Percentiles rank a stretch among this genome's conserved stretches.
These are phyloP conservation scores for Hondaea fermentalgiana DNA, from an alignment of 108 stramenopile genomes.

Conservation along the genomic window DNA sequence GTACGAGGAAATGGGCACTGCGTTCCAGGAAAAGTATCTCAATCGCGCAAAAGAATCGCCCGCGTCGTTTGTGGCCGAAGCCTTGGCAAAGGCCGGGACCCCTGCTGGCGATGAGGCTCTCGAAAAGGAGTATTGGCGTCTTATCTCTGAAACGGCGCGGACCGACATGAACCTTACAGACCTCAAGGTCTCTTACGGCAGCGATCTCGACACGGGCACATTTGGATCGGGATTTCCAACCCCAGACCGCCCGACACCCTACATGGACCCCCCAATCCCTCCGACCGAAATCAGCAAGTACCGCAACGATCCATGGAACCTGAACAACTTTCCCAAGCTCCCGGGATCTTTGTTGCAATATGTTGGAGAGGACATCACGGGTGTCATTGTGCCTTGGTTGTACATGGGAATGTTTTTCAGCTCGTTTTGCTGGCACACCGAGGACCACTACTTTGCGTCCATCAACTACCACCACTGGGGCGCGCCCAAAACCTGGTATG, in stretches of 20 bases:
- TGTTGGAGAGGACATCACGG: constrained; percentile 78
- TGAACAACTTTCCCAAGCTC: constrained; percentile 87
- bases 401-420: constrained; percentile 88
- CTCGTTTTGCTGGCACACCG: constrained; percentile 98
- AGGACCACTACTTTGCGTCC: constrained; percentile 95
- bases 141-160: constrained; percentile 67
- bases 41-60: not conserved
- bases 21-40: constrained; percentile 49
- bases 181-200: constrained; percentile 73
- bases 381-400: constrained; percentile 87
- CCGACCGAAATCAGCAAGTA: not conserved
- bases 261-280: not conserved
- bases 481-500: constrained; percentile 95
- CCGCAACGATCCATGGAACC: constrained; percentile 75
- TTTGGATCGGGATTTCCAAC: constrained; percentile 44
- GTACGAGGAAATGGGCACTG: constrained; percentile 51
- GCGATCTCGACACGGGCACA: constrained; percentile 39
- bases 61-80: not conserved
- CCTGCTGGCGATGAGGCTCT: constrained; percentile 29
- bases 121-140: constrained; percentile 90
- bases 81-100: not conserved
- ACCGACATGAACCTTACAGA: constrained; percentile 20
- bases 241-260: not conserved
- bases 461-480: constrained; percentile 96
- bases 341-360: constrained; percentile 74